Conservation (phyloP, 2,329 filamentous ascomycete genomes). For the Trichophyton simii region DNA sequence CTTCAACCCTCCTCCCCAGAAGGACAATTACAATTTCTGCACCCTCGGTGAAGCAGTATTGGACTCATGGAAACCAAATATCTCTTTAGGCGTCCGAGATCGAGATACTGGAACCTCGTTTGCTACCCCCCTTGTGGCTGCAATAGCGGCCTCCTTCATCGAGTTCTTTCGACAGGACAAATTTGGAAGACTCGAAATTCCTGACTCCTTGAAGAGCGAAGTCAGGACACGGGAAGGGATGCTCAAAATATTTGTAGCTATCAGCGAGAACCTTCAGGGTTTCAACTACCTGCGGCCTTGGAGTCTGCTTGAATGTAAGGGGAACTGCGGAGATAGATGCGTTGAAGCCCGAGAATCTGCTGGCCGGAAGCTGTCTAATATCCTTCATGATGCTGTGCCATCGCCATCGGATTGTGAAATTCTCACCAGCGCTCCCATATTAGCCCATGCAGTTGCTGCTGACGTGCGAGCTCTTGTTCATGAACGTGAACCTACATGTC, state of each 20-base stretch:
- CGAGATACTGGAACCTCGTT: background rate
- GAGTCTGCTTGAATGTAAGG: background rate
- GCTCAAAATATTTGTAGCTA: background rate
- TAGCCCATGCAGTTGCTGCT: background rate
- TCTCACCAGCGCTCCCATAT: background rate
- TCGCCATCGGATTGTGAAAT: background rate
- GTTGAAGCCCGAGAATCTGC: background rate
- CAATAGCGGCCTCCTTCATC: background rate
- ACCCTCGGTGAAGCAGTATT: background rate
- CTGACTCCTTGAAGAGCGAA: background rate
- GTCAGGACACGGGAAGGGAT: background rate
- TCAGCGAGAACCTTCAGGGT: background rate
- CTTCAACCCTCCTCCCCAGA: background rate
- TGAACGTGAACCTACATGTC: background rate
- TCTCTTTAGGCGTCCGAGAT: background rate
- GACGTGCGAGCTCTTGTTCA: background rate
- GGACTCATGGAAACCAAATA: background rate
- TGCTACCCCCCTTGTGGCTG: background rate
- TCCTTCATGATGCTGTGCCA: background rate
- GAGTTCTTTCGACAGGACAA: background rate
- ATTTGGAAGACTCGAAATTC: background rate
- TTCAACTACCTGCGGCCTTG: background rate
- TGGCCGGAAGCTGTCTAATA: background rate
- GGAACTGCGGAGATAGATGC: background rate
- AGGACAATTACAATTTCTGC: background rate